These are phyloP conservation scores for Xylaria castorea DNA, from an alignment of 495 filamentous ascomycete species.

Conservation along the genomic window DNA sequence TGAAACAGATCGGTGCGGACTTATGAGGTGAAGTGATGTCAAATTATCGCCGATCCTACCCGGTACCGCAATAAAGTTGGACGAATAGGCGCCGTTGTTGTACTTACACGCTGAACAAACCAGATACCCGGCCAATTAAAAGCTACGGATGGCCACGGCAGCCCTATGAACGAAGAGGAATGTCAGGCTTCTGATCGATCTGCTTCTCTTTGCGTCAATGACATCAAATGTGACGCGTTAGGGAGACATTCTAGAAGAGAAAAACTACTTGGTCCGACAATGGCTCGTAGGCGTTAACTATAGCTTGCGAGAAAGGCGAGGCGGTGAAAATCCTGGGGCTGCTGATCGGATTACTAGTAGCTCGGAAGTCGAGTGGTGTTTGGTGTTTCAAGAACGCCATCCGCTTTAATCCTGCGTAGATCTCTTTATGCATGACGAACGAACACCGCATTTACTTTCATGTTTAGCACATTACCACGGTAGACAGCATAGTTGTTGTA, in stretches of 20 bases:
- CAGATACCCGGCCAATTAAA: background rate
- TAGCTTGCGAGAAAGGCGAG: background rate
- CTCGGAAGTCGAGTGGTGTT: background rate
- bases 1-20: conserved; percentile 4
- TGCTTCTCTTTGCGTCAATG: background rate
- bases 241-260: background rate
- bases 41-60: conserved; percentile 6
- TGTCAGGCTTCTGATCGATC: background rate
- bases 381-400: background rate
- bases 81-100: background rate
- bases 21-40: conserved; percentile 8
- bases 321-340: background rate
- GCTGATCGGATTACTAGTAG: background rate
- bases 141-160: background rate
- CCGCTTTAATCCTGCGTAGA: background rate
- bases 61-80: background rate
- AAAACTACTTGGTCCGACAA: background rate
- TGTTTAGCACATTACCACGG: background rate
- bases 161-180: background rate
- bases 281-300: background rate
- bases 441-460: background rate
- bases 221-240: background rate
- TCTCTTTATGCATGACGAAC: background rate
- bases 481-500: background rate
- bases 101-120: background rate